These are phyloP conservation scores for Lecanoromycetidae sp. DNA, from an alignment of 2,329 filamentous ascomycete species.

Conservation along the genomic window DNA sequence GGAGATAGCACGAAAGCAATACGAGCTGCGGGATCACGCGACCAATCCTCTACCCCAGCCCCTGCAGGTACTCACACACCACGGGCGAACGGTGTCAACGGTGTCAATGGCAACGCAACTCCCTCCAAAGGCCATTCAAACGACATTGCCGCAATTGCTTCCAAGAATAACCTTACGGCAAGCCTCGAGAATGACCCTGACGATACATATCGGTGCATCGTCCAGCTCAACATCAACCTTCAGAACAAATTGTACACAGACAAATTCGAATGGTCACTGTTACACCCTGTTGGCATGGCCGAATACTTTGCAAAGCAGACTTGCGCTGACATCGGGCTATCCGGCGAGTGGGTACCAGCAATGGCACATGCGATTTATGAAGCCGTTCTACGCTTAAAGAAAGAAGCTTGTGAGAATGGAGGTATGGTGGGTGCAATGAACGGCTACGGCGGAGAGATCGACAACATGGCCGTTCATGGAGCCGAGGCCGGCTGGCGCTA, in stretches of 20 bases:
- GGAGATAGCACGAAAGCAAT: conserved; percentile 24
- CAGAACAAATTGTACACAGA: conserved; percentile 88
- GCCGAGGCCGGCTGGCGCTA: conserved; percentile 93
- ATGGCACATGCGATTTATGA: conserved; percentile 97
- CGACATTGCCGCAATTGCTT: conserved; percentile 56
- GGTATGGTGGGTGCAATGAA: conserved; percentile 61
- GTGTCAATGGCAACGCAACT: conserved; percentile 36
- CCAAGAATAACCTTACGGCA: conserved; percentile 33
- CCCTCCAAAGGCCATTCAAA: conserved; percentile 40
- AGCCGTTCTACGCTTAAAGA: conserved; percentile 80
- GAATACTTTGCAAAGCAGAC: conserved; percentile 88
- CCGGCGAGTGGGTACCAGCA: conserved; percentile 85
- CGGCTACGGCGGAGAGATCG: conserved; percentile 57
- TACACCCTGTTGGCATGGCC: conserved; percentile 82
- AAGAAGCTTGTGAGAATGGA: conserved; percentile 88
- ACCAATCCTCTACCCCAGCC: conserved; percentile 36
- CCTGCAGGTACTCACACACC: conserved; percentile 28
- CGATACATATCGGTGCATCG: conserved; percentile 87
- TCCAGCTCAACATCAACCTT: conserved; percentile 82
- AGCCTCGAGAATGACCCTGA: conserved; percentile 75
- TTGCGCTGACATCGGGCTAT: conserved; percentile 78
- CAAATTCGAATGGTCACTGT: conserved; percentile 93
- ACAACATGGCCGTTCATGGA: conserved; percentile 72
- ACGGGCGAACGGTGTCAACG: conserved; percentile 42
- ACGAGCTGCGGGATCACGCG: conserved; percentile 36